Conservation (phyloP, 805 yeast species). For the Starmera dryadoides region DNA sequence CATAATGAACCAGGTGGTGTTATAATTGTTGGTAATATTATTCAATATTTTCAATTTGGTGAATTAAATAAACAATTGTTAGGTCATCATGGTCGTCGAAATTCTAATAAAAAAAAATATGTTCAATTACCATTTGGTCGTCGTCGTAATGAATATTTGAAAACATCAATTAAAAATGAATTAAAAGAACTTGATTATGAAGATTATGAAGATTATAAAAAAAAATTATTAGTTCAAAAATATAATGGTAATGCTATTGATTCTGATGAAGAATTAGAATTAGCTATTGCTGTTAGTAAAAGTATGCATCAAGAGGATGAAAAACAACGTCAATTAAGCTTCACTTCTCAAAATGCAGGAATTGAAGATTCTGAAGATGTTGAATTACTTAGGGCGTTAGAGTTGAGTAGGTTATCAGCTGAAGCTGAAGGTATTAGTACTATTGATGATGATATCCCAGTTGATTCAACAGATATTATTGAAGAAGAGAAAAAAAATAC, state of each 20-base stretch:
- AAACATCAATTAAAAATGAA: slow-evolving; percentile 12
- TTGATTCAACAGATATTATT: no score
- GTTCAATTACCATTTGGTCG: slow-evolving; percentile 5
- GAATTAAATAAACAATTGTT: slow-evolving; percentile 1
- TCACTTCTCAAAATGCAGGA: no score
- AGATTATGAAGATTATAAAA: slow-evolving; percentile 7
- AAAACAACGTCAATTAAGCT: neutral
- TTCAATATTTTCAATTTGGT: slow-evolving; percentile 19
- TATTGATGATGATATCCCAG: no score
- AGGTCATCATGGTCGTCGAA: neutral
- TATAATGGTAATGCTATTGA: slow-evolving; percentile 17
- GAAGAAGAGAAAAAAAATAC: no score
- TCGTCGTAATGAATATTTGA: slow-evolving; percentile 14
- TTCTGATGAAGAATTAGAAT: slow-evolving; percentile 16
- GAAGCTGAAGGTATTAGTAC: neutral
- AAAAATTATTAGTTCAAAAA: slow-evolving; percentile 10
- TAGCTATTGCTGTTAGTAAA: slow-evolving; percentile 18
- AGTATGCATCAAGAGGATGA: slow-evolving; percentile 5
- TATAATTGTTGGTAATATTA: slow-evolving; percentile 9
- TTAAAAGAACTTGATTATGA: slow-evolving; percentile 15
- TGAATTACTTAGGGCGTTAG: slow-evolving; percentile 8
- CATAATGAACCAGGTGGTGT: slow-evolving; percentile 11
- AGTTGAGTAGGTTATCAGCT: neutral
- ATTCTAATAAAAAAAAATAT: slow-evolving; percentile 7
- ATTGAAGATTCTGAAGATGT: slow-evolving; percentile 4